phyloP scores from a whole-genome alignment of 495 filamentous ascomycete species.

The Hypoxylon subgilvum region DNA sequence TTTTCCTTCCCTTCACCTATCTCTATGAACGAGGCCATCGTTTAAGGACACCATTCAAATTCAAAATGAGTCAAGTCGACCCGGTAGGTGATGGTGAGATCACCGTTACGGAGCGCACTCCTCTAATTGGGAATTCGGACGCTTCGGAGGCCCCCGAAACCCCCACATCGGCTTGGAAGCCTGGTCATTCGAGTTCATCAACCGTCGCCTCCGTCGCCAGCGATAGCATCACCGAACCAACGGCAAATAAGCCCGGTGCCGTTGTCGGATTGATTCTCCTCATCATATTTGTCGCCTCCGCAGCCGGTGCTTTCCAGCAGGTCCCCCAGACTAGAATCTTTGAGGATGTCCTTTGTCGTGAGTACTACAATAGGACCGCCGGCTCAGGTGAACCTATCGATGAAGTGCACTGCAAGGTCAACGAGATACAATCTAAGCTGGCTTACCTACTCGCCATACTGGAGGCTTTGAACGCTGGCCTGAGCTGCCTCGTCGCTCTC shows the following conservation, averaged over 20 bases:
- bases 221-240: conserved; percentile 3
- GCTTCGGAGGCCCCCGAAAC: neutral
- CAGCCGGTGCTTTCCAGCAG: conserved; percentile 29
- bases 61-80: conserved; percentile 18
- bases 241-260: conserved; percentile 1
- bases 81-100: conserved; percentile 9
- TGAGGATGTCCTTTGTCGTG: conserved; percentile 50
- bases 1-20: no score
- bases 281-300: conserved; percentile 23
- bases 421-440: conserved; percentile 43
- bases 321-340: conserved; percentile 43
- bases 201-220: conserved; percentile 17
- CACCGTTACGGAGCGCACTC: conserved; percentile 21
- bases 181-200: conserved; percentile 23
- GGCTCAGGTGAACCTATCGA: conserved; percentile 35
- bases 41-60: neutral
- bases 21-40: no score
- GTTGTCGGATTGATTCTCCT: conserved; percentile 22
- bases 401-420: conserved; percentile 44
- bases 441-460: conserved; percentile 42
- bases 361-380: conserved; percentile 39
- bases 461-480: conserved; percentile 25
- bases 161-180: conserved; percentile 18
- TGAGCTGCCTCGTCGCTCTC: conserved; percentile 36
- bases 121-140: conserved; percentile 15